A percentile compares a stretch with the other conserved stretches of the same genome.
These are phyloP conservation scores for Neocatenulostroma microsporum DNA, from an alignment of 2,329 filamentous ascomycete species.

Conservation along the genomic window DNA sequence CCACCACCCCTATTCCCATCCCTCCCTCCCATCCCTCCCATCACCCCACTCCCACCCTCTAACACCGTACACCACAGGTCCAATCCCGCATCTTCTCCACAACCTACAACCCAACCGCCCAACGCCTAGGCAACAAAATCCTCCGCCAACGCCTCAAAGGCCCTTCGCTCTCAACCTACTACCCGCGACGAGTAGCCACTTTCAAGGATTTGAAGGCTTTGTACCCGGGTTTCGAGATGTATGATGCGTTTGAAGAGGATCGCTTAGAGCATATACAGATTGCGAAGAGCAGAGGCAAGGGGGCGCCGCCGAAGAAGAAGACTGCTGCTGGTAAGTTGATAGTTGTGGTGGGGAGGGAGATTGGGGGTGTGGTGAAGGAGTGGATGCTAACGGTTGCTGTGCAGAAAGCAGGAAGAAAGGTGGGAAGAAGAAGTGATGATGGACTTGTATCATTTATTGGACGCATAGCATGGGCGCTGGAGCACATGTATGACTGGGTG, in stretches of 20 bases:
- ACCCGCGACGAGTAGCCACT: slow-evolving; percentile 66
- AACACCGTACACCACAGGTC: slow-evolving; percentile 45
- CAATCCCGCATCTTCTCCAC: slow-evolving; percentile 90
- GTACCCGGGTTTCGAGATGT: slow-evolving; percentile 61
- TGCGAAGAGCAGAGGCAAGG: slow-evolving; percentile 70
- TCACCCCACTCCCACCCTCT: not conserved
- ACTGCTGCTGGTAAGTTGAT: slow-evolving; percentile 46
- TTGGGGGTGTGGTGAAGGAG: too few species aligned
- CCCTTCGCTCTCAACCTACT: slow-evolving; percentile 75
- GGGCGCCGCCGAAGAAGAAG: slow-evolving; percentile 81
- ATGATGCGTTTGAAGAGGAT: slow-evolving; percentile 70
- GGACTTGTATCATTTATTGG: too few species aligned
- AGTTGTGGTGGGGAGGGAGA: too few species aligned
- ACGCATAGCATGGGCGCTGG: too few species aligned
- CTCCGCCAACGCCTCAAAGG: slow-evolving; percentile 81
- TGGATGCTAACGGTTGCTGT: too few species aligned
- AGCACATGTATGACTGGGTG: too few species aligned
- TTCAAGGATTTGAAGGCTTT: slow-evolving; percentile 65
- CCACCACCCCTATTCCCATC: too few species aligned
- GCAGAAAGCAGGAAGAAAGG: too few species aligned
- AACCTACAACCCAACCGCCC: slow-evolving; percentile 76
- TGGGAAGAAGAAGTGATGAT: too few species aligned
- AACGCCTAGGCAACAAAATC: slow-evolving; percentile 84
- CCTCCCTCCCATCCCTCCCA: not conserved
- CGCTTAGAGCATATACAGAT: slow-evolving; percentile 62